Conservation (phyloP, 2,329 filamentous ascomycete genomes). For the Trichoderma oligosporum region DNA sequence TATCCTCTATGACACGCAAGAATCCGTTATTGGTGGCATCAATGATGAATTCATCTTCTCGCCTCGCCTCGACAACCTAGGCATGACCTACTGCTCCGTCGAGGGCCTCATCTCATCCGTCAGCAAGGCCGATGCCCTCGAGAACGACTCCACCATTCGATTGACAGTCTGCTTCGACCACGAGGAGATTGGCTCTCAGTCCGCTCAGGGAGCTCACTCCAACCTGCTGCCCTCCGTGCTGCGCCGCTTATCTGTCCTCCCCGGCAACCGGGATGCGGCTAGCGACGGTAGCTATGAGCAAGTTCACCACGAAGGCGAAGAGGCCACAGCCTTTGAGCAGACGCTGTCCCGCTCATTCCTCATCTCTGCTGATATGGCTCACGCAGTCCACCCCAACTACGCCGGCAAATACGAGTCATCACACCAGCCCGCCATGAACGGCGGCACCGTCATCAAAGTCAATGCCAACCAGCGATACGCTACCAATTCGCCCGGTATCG, state of each 20-base stretch:
- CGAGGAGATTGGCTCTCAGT: slow-evolving; percentile 91
- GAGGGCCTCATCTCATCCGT: slow-evolving; percentile 81
- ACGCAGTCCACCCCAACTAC: slow-evolving; percentile 95
- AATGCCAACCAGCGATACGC: slow-evolving; percentile 97
- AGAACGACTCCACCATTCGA: slow-evolving; percentile 76
- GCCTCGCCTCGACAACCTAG: slow-evolving; percentile 89
- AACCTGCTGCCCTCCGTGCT: slow-evolving; percentile 86
- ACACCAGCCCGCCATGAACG: slow-evolving; percentile 93
- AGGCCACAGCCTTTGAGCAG: slow-evolving; percentile 86
- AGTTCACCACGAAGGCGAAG: slow-evolving; percentile 56
- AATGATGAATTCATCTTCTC: slow-evolving; percentile 96
- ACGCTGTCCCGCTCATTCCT: slow-evolving; percentile 88
- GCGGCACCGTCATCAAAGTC: slow-evolving; percentile 93
- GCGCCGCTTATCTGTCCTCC: slow-evolving; percentile 77
- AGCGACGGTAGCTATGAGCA: slow-evolving; percentile 60
- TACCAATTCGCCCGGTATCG: slow-evolving; percentile 93
- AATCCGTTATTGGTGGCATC: slow-evolving; percentile 81
- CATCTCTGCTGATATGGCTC: slow-evolving; percentile 95
- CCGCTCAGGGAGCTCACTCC: slow-evolving; percentile 89
- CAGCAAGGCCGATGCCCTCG: slow-evolving; percentile 58
- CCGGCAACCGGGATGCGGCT: slow-evolving; percentile 59
- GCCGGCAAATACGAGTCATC: slow-evolving; percentile 83
- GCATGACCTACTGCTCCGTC: slow-evolving; percentile 92
- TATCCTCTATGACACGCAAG: slow-evolving; percentile 94
- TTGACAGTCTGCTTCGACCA: slow-evolving; percentile 96